Base-by-base conservation (phyloP, 352 stramenopile species). In the Globisporangium cystogenes region DNA sequence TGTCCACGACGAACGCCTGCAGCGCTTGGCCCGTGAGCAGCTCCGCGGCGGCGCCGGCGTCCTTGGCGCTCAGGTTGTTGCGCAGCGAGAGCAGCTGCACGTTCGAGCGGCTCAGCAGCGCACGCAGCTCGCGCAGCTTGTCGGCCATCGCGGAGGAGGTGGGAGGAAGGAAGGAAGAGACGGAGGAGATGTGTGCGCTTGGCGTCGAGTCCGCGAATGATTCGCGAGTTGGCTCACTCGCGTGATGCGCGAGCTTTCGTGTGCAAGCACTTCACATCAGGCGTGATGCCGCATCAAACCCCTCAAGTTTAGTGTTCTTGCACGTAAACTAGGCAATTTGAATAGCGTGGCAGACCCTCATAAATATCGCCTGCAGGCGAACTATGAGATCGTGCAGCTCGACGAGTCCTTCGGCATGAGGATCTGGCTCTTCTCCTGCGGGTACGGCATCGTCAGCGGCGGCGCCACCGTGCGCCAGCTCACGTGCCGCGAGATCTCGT, bases 1-100 rank as follows among this genome's bases (percentile, higher is more conserved):
- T 97, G 48, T 97, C 95, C 52, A 99, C 77, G 1, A 99, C 55
- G 57, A 98, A 98, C 23, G 91, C 95, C 51, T 90, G 81, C 46
- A 97, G 55, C 31, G 63, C 50, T 40, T 72, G 70, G 29, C 69
- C 74, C 39, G 65, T 70, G 26, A 84, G 52, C 42, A 67, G 57
- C n/a, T 62, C 42, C 3, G 47, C 53, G 16, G 35, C 36, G 26
- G 46, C 18, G 51, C 31, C 18, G 48, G 27, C 41, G 23, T 76
- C 71, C 51, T 88, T 89, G 46, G 39, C n/a, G 18, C 64, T 71
- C 29, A 92, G 44, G 29, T 67, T 68, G 33, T 79, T 66, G 40
- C 78, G 76, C 53, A 92, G 64, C 48, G 76, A 70, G 41, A 92
- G 59, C 21, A 92, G 66, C 40, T 70, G 74, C 49, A 86, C 72